A percentile compares a stretch with the other conserved stretches of the same genome.
Conservation (phyloP, 768 basidiomycete species). For the Tylopilus balloui region DNA sequence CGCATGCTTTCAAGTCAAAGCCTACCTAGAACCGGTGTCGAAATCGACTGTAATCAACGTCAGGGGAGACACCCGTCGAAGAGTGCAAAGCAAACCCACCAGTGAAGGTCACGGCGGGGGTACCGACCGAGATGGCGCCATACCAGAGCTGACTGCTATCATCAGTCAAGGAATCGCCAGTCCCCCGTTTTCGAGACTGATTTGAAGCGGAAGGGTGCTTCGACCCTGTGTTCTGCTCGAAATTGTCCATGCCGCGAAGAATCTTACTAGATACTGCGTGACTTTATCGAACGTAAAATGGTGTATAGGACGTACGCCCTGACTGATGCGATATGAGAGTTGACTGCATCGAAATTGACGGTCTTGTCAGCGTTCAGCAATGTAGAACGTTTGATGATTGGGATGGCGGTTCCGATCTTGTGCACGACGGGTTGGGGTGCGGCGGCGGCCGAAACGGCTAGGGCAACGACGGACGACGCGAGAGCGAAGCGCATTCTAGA, state of each 20-base stretch:
- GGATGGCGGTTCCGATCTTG: constrained; percentile 1
- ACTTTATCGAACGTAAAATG: neutral
- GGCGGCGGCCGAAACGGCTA: constrained; percentile 6
- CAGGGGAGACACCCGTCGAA: no score
- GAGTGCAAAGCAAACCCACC: neutral
- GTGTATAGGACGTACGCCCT: constrained; percentile 6
- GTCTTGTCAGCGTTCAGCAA: constrained; percentile 5
- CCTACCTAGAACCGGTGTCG: constrained; percentile 26
- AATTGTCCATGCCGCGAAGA: neutral
- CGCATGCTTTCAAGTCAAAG: neutral
- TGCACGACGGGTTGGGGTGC: neutral
- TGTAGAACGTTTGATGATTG: constrained; percentile 7
- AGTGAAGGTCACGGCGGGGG: neutral
- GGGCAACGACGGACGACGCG: neutral
- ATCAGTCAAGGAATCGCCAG: neutral
- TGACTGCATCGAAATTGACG: constrained; percentile 5
- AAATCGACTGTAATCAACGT: constrained; percentile 14
- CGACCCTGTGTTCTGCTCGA: constrained; percentile 1
- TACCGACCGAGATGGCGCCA: constrained; percentile 9
- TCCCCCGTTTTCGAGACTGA: neutral
- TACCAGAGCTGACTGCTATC: constrained; percentile 1
- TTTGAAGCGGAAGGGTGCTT: neutral
- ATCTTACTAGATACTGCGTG: neutral
- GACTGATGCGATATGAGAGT: neutral
- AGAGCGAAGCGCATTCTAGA: constrained; percentile 10